These are phyloP conservation scores for Baorangia bicolor DNA, from an alignment of 768 basidiomycete species.

Conservation along the genomic window DNA sequence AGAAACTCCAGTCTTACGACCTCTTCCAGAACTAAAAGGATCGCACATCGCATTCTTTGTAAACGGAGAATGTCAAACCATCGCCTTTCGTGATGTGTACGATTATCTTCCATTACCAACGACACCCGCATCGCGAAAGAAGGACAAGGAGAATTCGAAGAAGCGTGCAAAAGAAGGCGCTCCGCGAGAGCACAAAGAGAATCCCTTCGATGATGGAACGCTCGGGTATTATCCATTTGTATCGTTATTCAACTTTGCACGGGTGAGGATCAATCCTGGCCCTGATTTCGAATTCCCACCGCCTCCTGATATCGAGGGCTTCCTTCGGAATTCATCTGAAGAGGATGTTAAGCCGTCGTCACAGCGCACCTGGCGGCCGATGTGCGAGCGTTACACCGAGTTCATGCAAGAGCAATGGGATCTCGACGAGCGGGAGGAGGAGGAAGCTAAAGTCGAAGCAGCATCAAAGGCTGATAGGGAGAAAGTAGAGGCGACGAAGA, in stretches of 20 bases:
- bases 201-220: constrained; percentile 90
- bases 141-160: constrained; percentile 55
- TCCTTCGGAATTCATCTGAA: constrained; percentile 43
- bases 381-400: constrained; percentile 81
- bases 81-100: constrained; percentile 85
- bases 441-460: constrained; percentile 51
- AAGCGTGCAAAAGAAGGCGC: constrained; percentile 64
- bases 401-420: constrained; percentile 82
- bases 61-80: constrained; percentile 82
- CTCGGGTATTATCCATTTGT: constrained; percentile 96
- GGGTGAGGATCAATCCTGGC: constrained; percentile 83
- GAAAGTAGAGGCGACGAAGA: constrained; percentile 35
- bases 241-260: constrained; percentile 88
- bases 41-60: constrained; percentile 89
- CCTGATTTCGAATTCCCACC: constrained; percentile 83
- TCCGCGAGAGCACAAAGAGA: constrained; percentile 71
- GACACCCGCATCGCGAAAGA: constrained; percentile 53
- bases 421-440: constrained; percentile 76
- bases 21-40: constrained; percentile 64
- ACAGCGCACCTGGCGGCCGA: constrained; percentile 67
- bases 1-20: constrained; percentile 48
- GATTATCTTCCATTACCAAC: constrained; percentile 83
- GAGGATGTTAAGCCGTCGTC: constrained; percentile 30
- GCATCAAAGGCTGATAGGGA: constrained; percentile 46
- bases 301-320: constrained; percentile 70